Conservation (phyloP, 495 filamentous ascomycete species). For the Trichoderma virens region DNA sequence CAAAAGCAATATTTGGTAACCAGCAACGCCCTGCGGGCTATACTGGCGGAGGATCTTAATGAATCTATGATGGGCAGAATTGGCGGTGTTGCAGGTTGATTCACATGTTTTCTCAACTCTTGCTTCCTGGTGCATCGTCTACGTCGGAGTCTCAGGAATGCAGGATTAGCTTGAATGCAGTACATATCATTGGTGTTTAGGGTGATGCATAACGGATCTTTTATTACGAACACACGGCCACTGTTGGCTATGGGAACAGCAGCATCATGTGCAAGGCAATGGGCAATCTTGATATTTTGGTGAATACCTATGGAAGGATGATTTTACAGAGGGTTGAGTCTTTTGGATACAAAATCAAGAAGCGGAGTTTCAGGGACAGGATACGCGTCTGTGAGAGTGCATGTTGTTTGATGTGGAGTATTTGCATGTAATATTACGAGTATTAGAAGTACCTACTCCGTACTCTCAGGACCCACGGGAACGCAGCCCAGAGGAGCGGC, state of each 20-base stretch:
- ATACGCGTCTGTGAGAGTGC: too few species aligned
- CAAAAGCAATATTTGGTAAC: constrained; percentile 3
- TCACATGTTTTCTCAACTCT: not conserved
- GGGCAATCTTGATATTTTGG: not conserved
- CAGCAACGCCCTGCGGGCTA: not conserved
- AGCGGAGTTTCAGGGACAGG: too few species aligned
- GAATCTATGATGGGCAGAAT: not conserved
- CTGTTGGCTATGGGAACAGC: not conserved
- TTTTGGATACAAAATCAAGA: too few species aligned
- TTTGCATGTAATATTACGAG: too few species aligned
- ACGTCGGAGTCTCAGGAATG: not conserved
- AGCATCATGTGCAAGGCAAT: not conserved
- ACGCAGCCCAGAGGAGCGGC: too few species aligned
- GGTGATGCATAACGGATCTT: not conserved
- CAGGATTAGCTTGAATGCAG: not conserved
- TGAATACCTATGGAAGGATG: not conserved
- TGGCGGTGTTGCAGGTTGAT: not conserved
- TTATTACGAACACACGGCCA: not conserved
- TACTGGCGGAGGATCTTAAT: not conserved
- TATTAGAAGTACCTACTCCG: too few species aligned
- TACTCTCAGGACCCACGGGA: too few species aligned
- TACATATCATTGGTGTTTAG: not conserved
- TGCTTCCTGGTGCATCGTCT: not conserved
- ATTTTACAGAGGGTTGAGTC: not conserved
- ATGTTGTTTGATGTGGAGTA: too few species aligned